Percentiles rank a stretch among this genome's conserved stretches.
phyloP scores from a whole-genome alignment of 106 monocot species.

The Phalaenopsis aphrodite region DNA sequence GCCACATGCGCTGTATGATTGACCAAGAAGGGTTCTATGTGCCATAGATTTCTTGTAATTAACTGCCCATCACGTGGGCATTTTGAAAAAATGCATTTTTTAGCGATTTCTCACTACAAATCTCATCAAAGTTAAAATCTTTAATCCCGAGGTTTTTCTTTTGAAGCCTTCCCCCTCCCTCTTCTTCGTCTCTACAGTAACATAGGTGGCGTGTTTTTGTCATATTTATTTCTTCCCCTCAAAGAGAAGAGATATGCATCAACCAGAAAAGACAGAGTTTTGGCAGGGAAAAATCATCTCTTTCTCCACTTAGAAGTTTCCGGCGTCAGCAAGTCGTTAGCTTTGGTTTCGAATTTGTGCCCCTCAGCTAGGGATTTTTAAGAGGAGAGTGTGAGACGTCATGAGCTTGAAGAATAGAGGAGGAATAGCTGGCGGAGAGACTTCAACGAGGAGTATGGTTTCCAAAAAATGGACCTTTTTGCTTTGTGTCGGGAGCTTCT shows the following conservation, averaged over 20 bases:
- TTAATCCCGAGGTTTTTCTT: not conserved
- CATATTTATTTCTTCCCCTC: constrained; percentile 10
- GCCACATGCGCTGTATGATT: not conserved
- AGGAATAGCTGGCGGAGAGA: constrained; percentile 12
- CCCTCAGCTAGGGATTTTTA: not conserved
- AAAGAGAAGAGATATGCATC: constrained; percentile 12
- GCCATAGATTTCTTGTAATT: not conserved
- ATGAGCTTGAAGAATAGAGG: constrained; percentile 33
- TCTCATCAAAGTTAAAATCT: not conserved
- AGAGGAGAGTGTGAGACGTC: not conserved
- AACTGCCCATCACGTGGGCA: not conserved
- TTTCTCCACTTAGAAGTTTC: not conserved
- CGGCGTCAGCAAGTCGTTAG: not conserved
- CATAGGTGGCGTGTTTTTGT: not conserved
- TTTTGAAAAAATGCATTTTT: not conserved
- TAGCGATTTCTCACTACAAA: not conserved
- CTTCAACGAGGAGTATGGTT: constrained; percentile 10
- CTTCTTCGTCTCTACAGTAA: constrained; percentile 3
- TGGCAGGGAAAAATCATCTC: not conserved
- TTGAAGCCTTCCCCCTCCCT: not conserved
- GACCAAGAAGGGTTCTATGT: not conserved
- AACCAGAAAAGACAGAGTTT: not conserved
- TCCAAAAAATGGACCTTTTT: constrained; percentile 28
- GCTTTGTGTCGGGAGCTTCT: constrained; percentile 46
- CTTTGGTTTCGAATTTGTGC: not conserved